Evolutionary conservation across 257 asterid genomes (phyloP).

Genomic region (Catharanthus roseus): DNA sequence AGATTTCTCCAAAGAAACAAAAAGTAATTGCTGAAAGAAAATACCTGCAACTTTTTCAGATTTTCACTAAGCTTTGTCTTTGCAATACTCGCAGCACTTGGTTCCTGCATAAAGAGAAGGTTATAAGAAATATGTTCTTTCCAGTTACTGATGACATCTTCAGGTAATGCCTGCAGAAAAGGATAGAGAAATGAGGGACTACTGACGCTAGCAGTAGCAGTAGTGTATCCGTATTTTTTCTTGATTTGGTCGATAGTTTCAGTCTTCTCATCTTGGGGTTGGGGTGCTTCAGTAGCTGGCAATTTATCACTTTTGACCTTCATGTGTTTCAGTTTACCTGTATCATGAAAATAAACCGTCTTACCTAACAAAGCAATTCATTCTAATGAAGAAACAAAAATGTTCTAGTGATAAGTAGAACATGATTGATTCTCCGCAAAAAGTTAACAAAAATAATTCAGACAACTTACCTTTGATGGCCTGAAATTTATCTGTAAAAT

Average conservation of each 20-base stretch:
- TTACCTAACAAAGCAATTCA: background rate
- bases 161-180: background rate
- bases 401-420: background rate
- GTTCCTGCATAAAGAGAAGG: slow-evolving; percentile 45
- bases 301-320: slow-evolving; percentile 60
- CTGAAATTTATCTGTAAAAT: slow-evolving; percentile 62
- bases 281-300: slow-evolving; percentile 32
- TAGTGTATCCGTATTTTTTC: slow-evolving; percentile 77
- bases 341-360: background rate
- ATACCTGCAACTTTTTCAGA: slow-evolving; percentile 82
- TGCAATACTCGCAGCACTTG: slow-evolving; percentile 55
- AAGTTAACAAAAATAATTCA: background rate
- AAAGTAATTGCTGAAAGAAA: no score
- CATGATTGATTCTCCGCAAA: no score
- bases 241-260: slow-evolving; percentile 76
- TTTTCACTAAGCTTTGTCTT: slow-evolving; percentile 71
- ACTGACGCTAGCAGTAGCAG: slow-evolving; percentile 60
- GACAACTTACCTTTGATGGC: slow-evolving; percentile 58
- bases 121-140: background rate
- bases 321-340: slow-evolving; percentile 58
- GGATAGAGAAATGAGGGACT: background rate
- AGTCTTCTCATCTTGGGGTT: slow-evolving; percentile 47
- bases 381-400: background rate
- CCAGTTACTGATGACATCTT: background rate
- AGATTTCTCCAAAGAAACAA: no score